Conservation (phyloP, 2,329 filamentous ascomycete species). For the Colletotrichum liriopes region DNA sequence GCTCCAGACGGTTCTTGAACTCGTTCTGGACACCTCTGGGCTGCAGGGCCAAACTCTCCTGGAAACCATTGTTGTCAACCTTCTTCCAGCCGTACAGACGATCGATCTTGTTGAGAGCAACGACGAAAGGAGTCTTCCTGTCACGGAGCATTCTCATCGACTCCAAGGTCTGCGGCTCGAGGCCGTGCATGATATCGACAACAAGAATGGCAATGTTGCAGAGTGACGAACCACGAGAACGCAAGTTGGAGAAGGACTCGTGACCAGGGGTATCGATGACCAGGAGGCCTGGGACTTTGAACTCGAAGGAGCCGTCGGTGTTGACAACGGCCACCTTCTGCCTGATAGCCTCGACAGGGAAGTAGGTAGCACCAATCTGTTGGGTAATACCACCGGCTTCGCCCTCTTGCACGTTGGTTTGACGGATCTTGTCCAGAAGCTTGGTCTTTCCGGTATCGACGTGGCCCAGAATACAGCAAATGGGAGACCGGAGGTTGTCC, state of each 20-base stretch:
- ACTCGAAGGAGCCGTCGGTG: constrained; percentile 89
- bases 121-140: constrained; percentile 96
- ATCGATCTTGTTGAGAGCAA: constrained; percentile 99
- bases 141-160: constrained; percentile 96
- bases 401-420: constrained; percentile 98
- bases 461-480: constrained; percentile 99
- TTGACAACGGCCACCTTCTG: constrained; percentile 97
- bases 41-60: constrained; percentile 90
- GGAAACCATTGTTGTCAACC: constrained; percentile 98
- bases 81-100: constrained; percentile 99
- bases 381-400: constrained; percentile 99
- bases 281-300: constrained; percentile 96
- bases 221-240: constrained; percentile 95
- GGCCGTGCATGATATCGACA: constrained; percentile 99
- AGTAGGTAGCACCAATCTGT: constrained; percentile 99
- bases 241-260: constrained; percentile 99
- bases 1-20: constrained; percentile 89
- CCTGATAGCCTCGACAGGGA: constrained; percentile 92
- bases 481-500: constrained; percentile 95
- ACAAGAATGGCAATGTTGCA: constrained; percentile 99
- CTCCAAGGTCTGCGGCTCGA: constrained; percentile 96
- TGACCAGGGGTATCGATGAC: constrained; percentile 99
- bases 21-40: constrained; percentile 95
- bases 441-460: constrained; percentile 99
- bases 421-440: constrained; percentile 96